A percentile compares a stretch with the other conserved stretches of the same genome.
Conservation (phyloP, 352 stramenopile genomes). For the Phytopythium kandeliae region DNA sequence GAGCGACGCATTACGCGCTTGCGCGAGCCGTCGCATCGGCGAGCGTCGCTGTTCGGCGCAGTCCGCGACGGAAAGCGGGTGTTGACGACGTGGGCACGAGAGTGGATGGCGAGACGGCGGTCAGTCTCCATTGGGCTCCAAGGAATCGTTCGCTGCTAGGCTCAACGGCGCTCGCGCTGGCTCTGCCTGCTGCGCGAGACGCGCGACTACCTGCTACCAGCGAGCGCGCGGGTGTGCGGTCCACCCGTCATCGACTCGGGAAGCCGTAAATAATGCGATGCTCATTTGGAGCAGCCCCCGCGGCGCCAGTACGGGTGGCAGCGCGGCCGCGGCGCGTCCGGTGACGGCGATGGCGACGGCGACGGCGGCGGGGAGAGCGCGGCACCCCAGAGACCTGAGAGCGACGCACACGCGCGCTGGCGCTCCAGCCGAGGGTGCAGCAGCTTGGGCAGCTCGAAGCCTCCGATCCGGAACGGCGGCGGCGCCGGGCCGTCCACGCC, state of each 20-base stretch:
- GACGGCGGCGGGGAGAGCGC: too few species aligned
- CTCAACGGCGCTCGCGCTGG: too few species aligned
- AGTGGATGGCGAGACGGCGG: too few species aligned
- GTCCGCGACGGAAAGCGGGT: too few species aligned
- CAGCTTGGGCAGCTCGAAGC: conserved; percentile 10
- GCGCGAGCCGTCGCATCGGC: too few species aligned
- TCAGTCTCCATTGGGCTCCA: too few species aligned
- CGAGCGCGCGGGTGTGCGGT: background rate
- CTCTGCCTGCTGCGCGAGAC: too few species aligned
- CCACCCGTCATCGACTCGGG: background rate
- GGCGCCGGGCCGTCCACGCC: background rate
- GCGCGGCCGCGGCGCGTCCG: conserved; percentile 6
- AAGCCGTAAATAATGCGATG: background rate
- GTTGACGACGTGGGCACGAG: too few species aligned
- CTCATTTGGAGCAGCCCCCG: background rate
- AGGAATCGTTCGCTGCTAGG: too few species aligned
- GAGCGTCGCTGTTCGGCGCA: too few species aligned
- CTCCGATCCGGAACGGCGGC: conserved; percentile 3
- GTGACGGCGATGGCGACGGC: conserved; percentile 12
- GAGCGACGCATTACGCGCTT: too few species aligned
- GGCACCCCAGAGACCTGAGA: conserved; percentile 19
- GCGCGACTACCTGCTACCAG: too few species aligned
- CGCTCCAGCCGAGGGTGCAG: conserved; percentile 22
- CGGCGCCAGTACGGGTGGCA: conserved; percentile 7
- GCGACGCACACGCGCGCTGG: conserved; percentile 16